These are phyloP conservation scores for Coleophoma eucalyptorum DNA, from an alignment of 2,329 filamentous ascomycete species.

Conservation along the genomic window DNA sequence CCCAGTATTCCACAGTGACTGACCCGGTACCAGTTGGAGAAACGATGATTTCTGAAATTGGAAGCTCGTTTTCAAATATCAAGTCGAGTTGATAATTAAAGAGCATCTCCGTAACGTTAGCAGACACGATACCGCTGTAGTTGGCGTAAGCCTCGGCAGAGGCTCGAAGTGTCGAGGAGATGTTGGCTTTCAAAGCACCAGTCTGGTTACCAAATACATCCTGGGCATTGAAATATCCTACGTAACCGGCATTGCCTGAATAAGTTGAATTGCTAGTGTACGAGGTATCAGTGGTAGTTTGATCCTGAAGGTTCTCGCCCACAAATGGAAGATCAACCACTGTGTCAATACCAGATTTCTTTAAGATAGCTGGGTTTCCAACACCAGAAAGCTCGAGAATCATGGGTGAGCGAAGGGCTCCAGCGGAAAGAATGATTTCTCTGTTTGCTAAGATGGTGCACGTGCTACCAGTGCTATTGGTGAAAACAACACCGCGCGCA, in stretches of 20 bases:
- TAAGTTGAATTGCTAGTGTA: constrained; percentile 18
- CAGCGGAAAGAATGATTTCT: constrained; percentile 21
- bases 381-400: constrained; percentile 26
- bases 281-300: constrained; percentile 11
- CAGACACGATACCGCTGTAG: constrained; percentile 22
- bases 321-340: constrained; percentile 13
- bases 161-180: neutral
- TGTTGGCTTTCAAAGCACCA: neutral
- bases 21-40: constrained; percentile 23
- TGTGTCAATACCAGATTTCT: neutral
- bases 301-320: constrained; percentile 23
- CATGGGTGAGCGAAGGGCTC: constrained; percentile 15
- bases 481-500: neutral
- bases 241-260: constrained; percentile 9
- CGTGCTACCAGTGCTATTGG: neutral
- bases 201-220: constrained; percentile 13
- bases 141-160: constrained; percentile 6
- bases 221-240: constrained; percentile 7
- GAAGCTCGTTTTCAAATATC: constrained; percentile 36
- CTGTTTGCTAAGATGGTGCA: constrained; percentile 7
- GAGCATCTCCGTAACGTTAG: constrained; percentile 32
- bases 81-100: constrained; percentile 42
- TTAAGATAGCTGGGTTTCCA: constrained; percentile 7
- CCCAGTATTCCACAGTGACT: constrained; percentile 33
- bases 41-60: constrained; percentile 42